Base-by-base conservation (phyloP, 768 basidiomycete species). In the Psilocybe azurescens region DNA sequence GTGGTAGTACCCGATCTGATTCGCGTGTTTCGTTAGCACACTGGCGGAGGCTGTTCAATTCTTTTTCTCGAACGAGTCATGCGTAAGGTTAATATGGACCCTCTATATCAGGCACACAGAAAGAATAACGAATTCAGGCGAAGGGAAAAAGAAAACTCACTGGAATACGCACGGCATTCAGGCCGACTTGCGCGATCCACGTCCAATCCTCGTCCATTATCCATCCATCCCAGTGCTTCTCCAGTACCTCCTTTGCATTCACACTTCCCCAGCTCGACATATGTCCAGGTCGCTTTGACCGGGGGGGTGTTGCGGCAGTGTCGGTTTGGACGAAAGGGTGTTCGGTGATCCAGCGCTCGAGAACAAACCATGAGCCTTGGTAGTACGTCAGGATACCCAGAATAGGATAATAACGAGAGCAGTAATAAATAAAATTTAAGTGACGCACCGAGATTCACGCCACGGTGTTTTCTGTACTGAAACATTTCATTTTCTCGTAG, bases 161-260 rank as follows among this genome's bases (percentile, higher is more conserved):
- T 6, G 83, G 82, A 46, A 83, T 79, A 30, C 89, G 79, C 41
- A 89, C 84, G 24, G 84, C 79, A 63, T 89, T 89, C 70, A 89
- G 80, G 1, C 87, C 87, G 13, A 79, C 76, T 32, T 75, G 72
- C 0, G 78, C 78, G 18, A 93, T 79, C 79, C 87, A 90, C 3
- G 76, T 71, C 78, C 89, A 89, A 71, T 94, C 92, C 1, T 77
- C 72, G 47, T 88, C 83, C 6, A 74, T 81, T 62, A 94, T 83
- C 82, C 88, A 93, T 0, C 76, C 81, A 71, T 91, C 88, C 90
- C 91, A 93, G 73, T 93, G 92, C 8, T 75, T 71, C 70, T 93
- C 88, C 28, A 93, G 71, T 5, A 75, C 72, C 8, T 69, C 60
- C 51, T 72, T 74, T 7, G 80, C 78, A 41, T 86, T 80, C 24